Conservation (phyloP, 2,329 filamentous ascomycete species). For the Xylaria sp. region DNA sequence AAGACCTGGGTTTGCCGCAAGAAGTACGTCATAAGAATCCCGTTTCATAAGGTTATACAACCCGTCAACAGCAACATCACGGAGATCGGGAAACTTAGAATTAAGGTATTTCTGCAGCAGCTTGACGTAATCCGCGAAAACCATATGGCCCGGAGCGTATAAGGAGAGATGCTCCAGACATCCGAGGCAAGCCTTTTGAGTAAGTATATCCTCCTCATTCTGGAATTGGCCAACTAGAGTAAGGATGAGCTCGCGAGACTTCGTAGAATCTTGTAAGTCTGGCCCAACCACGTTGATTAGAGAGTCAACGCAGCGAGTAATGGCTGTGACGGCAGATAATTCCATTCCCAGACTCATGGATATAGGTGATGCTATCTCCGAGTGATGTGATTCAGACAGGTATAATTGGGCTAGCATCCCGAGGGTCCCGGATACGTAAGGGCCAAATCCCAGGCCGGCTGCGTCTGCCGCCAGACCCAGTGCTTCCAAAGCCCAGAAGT, state of each 20-base stretch:
- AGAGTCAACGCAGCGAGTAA: conserved; percentile 91
- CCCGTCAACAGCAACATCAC: conserved; percentile 85
- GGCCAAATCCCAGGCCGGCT: conserved; percentile 89
- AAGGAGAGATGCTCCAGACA: conserved; percentile 92
- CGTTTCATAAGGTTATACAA: conserved; percentile 96
- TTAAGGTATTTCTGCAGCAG: conserved; percentile 81
- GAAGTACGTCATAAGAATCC: conserved; percentile 83
- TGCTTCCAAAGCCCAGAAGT: conserved; percentile 95
- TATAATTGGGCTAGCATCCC: conserved; percentile 96
- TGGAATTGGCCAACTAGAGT: conserved; percentile 86
- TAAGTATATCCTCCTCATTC: conserved; percentile 73
- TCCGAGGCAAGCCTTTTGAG: conserved; percentile 79
- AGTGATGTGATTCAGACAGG: conserved; percentile 88
- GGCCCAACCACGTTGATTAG: conserved; percentile 95
- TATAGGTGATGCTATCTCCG: conserved; percentile 80
- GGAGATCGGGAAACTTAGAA: conserved; percentile 73
- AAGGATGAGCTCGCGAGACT: conserved; percentile 91
- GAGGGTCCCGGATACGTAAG: conserved; percentile 87
- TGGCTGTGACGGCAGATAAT: conserved; percentile 80
- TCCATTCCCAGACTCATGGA: conserved; percentile 93
- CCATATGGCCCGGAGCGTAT: conserved; percentile 88
- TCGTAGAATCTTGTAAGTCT: conserved; percentile 90
- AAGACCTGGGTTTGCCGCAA: conserved; percentile 78
- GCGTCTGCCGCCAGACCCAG: conserved; percentile 88
- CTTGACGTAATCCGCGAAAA: conserved; percentile 85